Evolutionary conservation across 441 rosid genomes (phyloP), one percentile per base, ranked within the genome.

Genomic region (Corymbia citriodora): DNA sequence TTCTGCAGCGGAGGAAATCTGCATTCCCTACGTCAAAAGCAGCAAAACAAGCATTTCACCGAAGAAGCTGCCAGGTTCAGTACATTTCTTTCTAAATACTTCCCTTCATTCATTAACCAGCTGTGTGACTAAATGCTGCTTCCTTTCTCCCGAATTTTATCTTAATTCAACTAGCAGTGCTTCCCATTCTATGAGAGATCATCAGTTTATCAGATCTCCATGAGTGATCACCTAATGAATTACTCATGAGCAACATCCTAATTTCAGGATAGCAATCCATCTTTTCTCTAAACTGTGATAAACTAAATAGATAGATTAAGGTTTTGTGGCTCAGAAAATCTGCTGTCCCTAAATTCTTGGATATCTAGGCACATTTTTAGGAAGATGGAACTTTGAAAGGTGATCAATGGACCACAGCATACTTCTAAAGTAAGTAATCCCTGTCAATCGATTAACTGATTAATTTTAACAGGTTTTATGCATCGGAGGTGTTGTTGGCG

Each of bases 1-100:
- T 97, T 97, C 88, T 97, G 99, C 87, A 94, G 97, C 33, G 99
- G 99, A 12, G 99, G 99, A 83, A 96, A 97, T 93, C 98, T 97
- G 83, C 97, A 97, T 94, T 96, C 99, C 59, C 96, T 97, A 89
- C 93, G 99, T 82, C 98, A 97, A 92, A 96, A 95, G 92, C 99
- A 97, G 91, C 98, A 96, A 1, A 93, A 92, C 90, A 96, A 97
- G 89, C 92, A 92, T 90, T 97, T 97, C 88, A 93, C 97, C 3
- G 98, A 96, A 94, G 97, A 97, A n/a, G 98, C 98, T 18, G 95
- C 98, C 2, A 91, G 97, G 98, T 97, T 88, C 53, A 74, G 94
- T 88, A 81, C 89, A 12, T 31, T 49, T 70, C 23, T 72, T 68
- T 72, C 52, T 65, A 33, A 27, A 45, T 15, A 36, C 65, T 21